Base-by-base conservation (phyloP, 805 yeast genomes). In the Sugiyamaella qingdaonensis region DNA sequence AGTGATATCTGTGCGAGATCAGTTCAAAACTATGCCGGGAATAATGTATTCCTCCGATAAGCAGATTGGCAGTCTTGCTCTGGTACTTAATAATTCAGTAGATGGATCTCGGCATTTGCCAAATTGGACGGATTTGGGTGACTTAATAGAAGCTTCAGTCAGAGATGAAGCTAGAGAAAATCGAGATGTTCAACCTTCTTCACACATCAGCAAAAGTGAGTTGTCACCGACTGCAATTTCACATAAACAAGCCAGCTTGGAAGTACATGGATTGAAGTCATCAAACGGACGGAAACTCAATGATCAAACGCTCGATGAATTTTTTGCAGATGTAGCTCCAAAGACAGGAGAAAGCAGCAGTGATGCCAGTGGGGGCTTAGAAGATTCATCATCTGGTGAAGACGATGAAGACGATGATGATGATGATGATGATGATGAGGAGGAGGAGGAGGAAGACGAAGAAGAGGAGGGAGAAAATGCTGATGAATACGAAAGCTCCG, bases 281-380 rank as follows among this genome's bases (percentile, higher is more conserved):
- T 31, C 35, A 4, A 48, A 48, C 24, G 51, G 51, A 10, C 37
- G 29, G n/a, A 37, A 16, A 48, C 39, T 49, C 24, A 49, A 32
- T 13, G 47, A 49, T n/a, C 95, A 88, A 66, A 86, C 91, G 53
- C 70, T 91, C 53, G 97, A 91, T 63, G 98, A 91, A 56, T 91
- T 91, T 66, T 83, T 91, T 60, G 85, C 79, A 1, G 77, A 76
- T 54, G 69, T 78, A 11, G 34, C 43, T n/a, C 61, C 63, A 49
- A 72, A 55, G 54, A 9, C 19, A 4, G 21, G 13, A 14, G 43
- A 5, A 5, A 16, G 24, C 9, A 39, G 43, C 43, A 34, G 39
- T 16, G 73, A 58, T 7, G 60, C 55, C n/a, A 46, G 46, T n/a
- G 54, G 52, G 21, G 57, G 48, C 2, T 61, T 58, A n/a, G 58